phyloP scores from a whole-genome alignment of 2,329 filamentous ascomycete genomes.

The Fusarium aywerte region DNA sequence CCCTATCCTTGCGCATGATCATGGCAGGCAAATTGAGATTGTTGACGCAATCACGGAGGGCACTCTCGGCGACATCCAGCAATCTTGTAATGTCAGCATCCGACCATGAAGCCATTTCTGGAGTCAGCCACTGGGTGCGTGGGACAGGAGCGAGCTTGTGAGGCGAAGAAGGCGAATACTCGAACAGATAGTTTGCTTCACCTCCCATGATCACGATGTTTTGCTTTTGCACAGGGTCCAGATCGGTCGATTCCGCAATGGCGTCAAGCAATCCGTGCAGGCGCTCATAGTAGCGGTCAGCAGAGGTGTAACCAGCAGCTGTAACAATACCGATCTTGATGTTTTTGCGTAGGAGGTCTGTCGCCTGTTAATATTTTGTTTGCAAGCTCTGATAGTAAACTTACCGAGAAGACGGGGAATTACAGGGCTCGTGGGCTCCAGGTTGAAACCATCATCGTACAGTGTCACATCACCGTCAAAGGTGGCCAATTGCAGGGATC shows the following conservation, averaged over 20 bases:
- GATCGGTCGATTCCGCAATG: slow-evolving; percentile 67
- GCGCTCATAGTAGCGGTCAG: slow-evolving; percentile 85
- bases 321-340: slow-evolving; percentile 96
- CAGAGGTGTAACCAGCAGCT: slow-evolving; percentile 92
- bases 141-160: slow-evolving; percentile 76
- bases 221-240: slow-evolving; percentile 75
- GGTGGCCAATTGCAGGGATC: slow-evolving; percentile 84
- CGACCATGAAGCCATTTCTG: slow-evolving; percentile 81
- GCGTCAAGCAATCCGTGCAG: slow-evolving; percentile 88
- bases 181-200: slow-evolving; percentile 95
- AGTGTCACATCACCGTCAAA: slow-evolving; percentile 98
- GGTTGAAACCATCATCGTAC: slow-evolving; percentile 87
- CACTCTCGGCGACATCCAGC: slow-evolving; percentile 89
- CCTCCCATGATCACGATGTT: slow-evolving; percentile 93
- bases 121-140: slow-evolving; percentile 75
- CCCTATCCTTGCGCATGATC: slow-evolving; percentile 88
- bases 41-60: slow-evolving; percentile 82
- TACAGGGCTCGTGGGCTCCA: slow-evolving; percentile 80
- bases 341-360: slow-evolving; percentile 77
- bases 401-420: slow-evolving; percentile 70
- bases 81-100: slow-evolving; percentile 80
- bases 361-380: slow-evolving; percentile 2
- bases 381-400: slow-evolving; percentile 1
- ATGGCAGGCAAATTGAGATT: slow-evolving; percentile 82
- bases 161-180: slow-evolving; percentile 72